phyloP scores from a whole-genome alignment of 345 rosid genomes.

The Eucalyptus curtisii region DNA sequence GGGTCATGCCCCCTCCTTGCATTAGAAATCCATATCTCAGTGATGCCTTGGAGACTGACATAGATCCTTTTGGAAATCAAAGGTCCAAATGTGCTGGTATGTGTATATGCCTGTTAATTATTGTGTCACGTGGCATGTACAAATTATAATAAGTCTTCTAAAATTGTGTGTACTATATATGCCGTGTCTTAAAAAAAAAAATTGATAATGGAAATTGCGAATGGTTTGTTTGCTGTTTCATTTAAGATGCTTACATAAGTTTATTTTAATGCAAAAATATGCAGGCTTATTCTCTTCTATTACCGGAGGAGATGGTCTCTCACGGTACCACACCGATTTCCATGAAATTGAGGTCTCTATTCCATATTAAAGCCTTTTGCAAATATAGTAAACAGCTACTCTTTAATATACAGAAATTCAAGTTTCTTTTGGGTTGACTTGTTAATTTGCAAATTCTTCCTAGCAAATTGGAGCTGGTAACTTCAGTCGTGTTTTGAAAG shows the following conservation, averaged over 20 bases:
- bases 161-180: background rate
- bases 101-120: background rate
- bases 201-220: background rate
- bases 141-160: background rate
- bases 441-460: background rate
- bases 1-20: conserved; percentile 94
- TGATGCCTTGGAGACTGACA: conserved; percentile 35
- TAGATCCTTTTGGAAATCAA: conserved; percentile 67
- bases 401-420: background rate
- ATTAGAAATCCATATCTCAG: conserved; percentile 72
- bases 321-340: conserved; percentile 86
- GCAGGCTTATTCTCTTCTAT: conserved; percentile 56
- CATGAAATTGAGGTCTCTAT: conserved; percentile 81
- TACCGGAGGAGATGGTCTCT: conserved; percentile 72
- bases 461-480: conserved; percentile 89
- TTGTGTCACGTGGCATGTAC: background rate
- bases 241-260: background rate
- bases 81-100: conserved; percentile 87
- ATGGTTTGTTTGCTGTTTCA: background rate
- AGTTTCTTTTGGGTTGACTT: background rate
- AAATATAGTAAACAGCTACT: background rate
- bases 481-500: conserved; percentile 87
- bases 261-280: background rate
- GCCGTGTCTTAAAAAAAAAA: background rate
- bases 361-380: background rate